These are phyloP conservation scores for Pseudoperonospora humuli DNA, from an alignment of 352 stramenopile genomes.

Conservation along the genomic window DNA sequence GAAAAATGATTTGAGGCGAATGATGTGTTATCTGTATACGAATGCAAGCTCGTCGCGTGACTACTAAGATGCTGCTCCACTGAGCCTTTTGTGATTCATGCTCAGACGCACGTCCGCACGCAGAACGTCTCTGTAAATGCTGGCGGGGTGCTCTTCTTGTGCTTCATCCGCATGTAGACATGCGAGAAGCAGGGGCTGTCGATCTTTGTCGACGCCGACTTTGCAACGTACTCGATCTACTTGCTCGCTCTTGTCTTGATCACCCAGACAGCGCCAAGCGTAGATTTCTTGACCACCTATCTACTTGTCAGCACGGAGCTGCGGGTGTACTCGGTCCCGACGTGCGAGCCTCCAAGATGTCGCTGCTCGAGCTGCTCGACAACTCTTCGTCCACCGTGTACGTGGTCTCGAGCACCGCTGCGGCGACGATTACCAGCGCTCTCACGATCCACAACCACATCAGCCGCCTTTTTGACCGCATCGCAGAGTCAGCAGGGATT, in stretches of 20 bases:
- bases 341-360: too few relatives aligned
- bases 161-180: not conserved
- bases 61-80: not conserved
- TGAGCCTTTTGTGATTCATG: not conserved
- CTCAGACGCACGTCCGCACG: not conserved
- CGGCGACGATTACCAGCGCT: not conserved
- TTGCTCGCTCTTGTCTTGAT: constrained; percentile 45
- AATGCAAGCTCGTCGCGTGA: not conserved
- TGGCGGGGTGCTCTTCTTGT: not conserved
- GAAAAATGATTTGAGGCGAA: not conserved
- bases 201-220: not conserved
- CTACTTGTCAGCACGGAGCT: too few relatives aligned
- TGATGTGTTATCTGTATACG: not conserved
- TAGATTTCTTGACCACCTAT: too few relatives aligned
- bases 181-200: not conserved
- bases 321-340: too few relatives aligned
- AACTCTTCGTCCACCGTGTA: too few relatives aligned
- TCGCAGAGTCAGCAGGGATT: constrained; percentile 4
- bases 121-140: not conserved
- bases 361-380: constrained; percentile 2
- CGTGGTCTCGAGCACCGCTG: constrained; percentile 19
- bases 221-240: not conserved
- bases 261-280: not conserved
- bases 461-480: constrained; percentile 13
- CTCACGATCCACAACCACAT: constrained; percentile 10